Evolutionary conservation across 495 filamentous ascomycete species (phyloP).

Genomic region (Beverwykella pulmonaria): DNA sequence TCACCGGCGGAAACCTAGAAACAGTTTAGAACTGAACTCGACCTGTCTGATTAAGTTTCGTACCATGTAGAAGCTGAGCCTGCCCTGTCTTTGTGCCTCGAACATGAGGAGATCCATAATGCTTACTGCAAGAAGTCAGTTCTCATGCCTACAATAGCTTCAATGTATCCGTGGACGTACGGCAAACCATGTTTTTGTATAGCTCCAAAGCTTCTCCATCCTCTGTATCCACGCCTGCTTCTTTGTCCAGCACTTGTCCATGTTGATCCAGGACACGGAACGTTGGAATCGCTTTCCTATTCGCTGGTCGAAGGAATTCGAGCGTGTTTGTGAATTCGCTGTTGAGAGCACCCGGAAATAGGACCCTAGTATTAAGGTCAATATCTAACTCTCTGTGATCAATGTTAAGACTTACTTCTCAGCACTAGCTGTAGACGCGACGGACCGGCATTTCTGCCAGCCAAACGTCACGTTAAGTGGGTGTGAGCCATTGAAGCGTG

Average conservation of each 20-base stretch:
- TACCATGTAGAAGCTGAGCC: conserved; percentile 96
- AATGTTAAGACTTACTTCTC: conserved; percentile 23
- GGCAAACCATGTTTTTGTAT: conserved; percentile 69
- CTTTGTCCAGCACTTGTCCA: conserved; percentile 74
- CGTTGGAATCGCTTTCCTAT: conserved; percentile 72
- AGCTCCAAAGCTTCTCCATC: conserved; percentile 68
- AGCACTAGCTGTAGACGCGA: conserved; percentile 32
- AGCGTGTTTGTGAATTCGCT: conserved; percentile 84
- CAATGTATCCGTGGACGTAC: conserved; percentile 44
- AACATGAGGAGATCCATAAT: conserved; percentile 96
- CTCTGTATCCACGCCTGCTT: conserved; percentile 60
- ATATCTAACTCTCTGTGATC: background rate
- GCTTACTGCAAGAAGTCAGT: conserved; percentile 57
- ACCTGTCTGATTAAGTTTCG: background rate
- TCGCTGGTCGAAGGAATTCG: conserved; percentile 69
- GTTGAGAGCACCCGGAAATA: conserved; percentile 93
- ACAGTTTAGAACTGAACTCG: background rate
- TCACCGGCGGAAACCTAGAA: conserved; percentile 83
- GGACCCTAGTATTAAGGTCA: conserved; percentile 61
- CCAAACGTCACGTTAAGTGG: conserved; percentile 6
- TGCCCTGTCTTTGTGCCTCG: conserved; percentile 78
- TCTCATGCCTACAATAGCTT: background rate
- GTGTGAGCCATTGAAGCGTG: conserved; percentile 18
- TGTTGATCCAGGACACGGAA: conserved; percentile 86
- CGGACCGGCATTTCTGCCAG: conserved; percentile 26